These are phyloP conservation scores for Zopfochytrium polystomum DNA, from an alignment of 371 early-diverging fungal species.

Conservation along the genomic window DNA sequence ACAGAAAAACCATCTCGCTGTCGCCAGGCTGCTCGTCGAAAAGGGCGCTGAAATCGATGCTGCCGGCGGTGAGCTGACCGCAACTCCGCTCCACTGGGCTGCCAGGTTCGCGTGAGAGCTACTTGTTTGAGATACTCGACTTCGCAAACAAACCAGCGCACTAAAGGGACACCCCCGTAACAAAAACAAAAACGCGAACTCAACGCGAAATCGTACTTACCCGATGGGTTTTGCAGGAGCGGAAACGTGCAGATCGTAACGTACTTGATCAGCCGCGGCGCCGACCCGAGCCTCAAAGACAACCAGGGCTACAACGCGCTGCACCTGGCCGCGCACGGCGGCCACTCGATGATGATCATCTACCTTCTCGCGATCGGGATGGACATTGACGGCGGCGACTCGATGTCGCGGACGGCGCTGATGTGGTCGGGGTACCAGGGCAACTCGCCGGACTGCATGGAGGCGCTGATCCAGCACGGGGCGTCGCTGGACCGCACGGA, in stretches of 20 bases:
- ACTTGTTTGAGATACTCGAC: too few relatives aligned
- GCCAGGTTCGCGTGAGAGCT: constrained; percentile 44
- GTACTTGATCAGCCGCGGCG: constrained; percentile 72
- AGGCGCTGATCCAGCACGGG: constrained; percentile 59
- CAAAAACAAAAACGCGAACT: too few relatives aligned
- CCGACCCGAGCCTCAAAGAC: constrained; percentile 69
- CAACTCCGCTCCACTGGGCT: constrained; percentile 92
- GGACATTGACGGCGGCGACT: constrained; percentile 71
- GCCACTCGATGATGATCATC: constrained; percentile 68
- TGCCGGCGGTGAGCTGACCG: constrained; percentile 67
- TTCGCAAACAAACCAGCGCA: not conserved
- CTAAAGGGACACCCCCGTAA: not conserved
- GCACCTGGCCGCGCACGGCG: constrained; percentile 89
- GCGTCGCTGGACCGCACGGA: constrained; percentile 69
- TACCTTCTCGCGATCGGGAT: constrained; percentile 68
- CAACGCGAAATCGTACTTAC: not conserved
- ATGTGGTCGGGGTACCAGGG: constrained; percentile 96
- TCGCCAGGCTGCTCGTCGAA: constrained; percentile 77
- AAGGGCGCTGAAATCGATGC: constrained; percentile 74
- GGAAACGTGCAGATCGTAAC: constrained; percentile 73
- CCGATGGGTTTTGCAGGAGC: constrained; percentile 17
- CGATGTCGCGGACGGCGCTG: constrained; percentile 77
- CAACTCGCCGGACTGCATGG: constrained; percentile 61
- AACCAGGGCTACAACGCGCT: constrained; percentile 86
- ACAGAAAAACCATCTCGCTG: constrained; percentile 65